Percentiles rank a stretch among this genome's conserved stretches.
Evolutionary conservation across 768 basidiomycete genomes (phyloP).

Genomic region (Kwoniella sp.): DNA sequence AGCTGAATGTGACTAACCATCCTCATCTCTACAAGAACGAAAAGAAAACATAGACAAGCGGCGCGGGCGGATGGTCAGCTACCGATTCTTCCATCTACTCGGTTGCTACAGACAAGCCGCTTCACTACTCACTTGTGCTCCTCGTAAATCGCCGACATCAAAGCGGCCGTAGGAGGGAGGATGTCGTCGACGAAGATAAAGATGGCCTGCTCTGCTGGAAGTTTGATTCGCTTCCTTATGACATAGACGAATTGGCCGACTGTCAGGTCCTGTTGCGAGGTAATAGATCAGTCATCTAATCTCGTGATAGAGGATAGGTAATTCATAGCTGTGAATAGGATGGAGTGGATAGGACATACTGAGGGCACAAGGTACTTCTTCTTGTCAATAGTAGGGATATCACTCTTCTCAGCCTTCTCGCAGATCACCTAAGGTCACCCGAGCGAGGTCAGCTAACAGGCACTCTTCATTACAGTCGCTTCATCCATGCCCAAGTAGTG

Average conservation of each 20-base stretch:
- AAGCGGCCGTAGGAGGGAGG: conserved; percentile 92
- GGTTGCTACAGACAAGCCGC: background rate
- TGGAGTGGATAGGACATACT: conserved; percentile 63
- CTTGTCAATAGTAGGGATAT: conserved; percentile 99
- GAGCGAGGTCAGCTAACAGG: background rate
- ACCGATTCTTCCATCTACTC: background rate
- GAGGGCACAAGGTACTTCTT: conserved; percentile 99
- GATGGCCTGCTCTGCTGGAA: conserved; percentile 98
- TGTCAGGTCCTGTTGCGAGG: conserved; percentile 73
- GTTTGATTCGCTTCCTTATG: conserved; percentile 97
- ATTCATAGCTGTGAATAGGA: background rate
- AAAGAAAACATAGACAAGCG: background rate
- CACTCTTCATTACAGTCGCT: background rate
- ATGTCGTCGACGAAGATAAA: conserved; percentile 99
- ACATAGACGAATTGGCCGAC: conserved; percentile 99
- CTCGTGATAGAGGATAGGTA: no score
- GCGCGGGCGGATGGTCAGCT: background rate
- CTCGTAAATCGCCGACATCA: conserved; percentile 99
- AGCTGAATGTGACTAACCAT: conserved; percentile 58
- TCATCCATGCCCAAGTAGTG: background rate
- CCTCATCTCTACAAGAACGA: conserved; percentile 77
- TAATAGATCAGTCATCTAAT: background rate
- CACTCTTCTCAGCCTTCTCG: conserved; percentile 97
- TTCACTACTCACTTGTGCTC: conserved; percentile 85
- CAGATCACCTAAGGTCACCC: conserved; percentile 80